Evolutionary conservation across 768 basidiomycete species (phyloP).

Genomic region (Calocybe cyanea): DNA sequence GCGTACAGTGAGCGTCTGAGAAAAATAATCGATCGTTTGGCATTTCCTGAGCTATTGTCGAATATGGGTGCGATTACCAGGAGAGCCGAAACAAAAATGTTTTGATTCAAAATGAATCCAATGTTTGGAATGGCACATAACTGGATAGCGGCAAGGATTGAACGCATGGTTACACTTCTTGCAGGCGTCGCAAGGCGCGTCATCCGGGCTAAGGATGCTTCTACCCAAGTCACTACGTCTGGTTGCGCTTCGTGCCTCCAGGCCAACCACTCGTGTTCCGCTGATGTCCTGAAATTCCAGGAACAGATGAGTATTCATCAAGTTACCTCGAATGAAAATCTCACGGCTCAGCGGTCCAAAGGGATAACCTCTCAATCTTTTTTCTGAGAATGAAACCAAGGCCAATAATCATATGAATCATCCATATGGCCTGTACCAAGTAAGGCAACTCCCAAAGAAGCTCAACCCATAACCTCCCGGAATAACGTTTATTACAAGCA

Average conservation of each 20-base stretch:
- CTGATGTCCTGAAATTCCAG: not conserved
- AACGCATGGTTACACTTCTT: too few relatives aligned
- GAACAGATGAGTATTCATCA: not conserved
- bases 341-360: not conserved
- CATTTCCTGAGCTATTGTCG: too few relatives aligned
- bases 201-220: too few relatives aligned
- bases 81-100: too few relatives aligned
- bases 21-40: too few relatives aligned
- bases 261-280: not conserved
- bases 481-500: slow-evolving; percentile 5
- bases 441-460: slow-evolving; percentile 8
- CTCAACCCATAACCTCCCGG: slow-evolving; percentile 4
- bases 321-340: not conserved
- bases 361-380: not conserved
- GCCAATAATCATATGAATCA: not conserved
- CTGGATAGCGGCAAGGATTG: too few relatives aligned
- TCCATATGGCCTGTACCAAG: not conserved
- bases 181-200: too few relatives aligned
- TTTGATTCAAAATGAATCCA: too few relatives aligned
- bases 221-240: slow-evolving; percentile 1
- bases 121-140: too few relatives aligned
- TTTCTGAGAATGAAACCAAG: not conserved
- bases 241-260: not conserved
- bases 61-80: too few relatives aligned
- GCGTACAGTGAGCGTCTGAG: too few relatives aligned